Conservation (phyloP, 75 land plant species). For the Pinus albicaulis region DNA sequence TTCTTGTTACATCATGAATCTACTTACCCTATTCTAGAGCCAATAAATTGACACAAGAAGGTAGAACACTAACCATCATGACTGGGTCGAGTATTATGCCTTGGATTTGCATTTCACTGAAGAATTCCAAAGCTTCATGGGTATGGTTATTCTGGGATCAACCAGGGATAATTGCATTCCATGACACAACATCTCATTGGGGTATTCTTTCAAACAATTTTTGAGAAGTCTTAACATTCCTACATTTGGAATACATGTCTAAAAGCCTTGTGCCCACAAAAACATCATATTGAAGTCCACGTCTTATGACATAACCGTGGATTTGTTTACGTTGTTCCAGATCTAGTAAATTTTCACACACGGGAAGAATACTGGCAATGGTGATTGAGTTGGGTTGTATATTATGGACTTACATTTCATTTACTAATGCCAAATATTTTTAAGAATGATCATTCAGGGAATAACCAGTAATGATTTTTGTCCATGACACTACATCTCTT, state of each 20-base stretch:
- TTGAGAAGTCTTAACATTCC: conserved; percentile 31
- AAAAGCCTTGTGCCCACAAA: conserved; percentile 32
- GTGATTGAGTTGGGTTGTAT: conserved; percentile 30
- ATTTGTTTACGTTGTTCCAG: conserved; percentile 26
- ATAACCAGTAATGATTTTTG: conserved; percentile 20
- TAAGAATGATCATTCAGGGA: conserved; percentile 11
- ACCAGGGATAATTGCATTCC: conserved; percentile 43
- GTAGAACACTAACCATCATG: conserved; percentile 47
- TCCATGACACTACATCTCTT: conserved; percentile 14
- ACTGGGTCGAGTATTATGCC: conserved; percentile 37
- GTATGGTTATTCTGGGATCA: conserved; percentile 19
- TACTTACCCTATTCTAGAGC: conserved; percentile 22
- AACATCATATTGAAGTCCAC: conserved; percentile 23
- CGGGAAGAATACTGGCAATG: conserved; percentile 33
- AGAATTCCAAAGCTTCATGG: conserved; percentile 33
- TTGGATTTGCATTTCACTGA: conserved; percentile 27
- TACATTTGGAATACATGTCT: conserved; percentile 68
- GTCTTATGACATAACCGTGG: conserved; percentile 30
- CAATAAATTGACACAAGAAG: conserved; percentile 31
- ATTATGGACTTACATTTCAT: conserved; percentile 25
- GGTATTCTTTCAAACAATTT: conserved; percentile 43
- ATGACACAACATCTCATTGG: conserved; percentile 43
- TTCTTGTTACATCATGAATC: conserved; percentile 38
- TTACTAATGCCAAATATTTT: background rate
- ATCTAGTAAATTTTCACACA: conserved; percentile 20